Evolutionary conservation across 352 stramenopile species (phyloP), one percentile per base, ranked within the genome.

Genomic region (Phytophthora pini): DNA sequence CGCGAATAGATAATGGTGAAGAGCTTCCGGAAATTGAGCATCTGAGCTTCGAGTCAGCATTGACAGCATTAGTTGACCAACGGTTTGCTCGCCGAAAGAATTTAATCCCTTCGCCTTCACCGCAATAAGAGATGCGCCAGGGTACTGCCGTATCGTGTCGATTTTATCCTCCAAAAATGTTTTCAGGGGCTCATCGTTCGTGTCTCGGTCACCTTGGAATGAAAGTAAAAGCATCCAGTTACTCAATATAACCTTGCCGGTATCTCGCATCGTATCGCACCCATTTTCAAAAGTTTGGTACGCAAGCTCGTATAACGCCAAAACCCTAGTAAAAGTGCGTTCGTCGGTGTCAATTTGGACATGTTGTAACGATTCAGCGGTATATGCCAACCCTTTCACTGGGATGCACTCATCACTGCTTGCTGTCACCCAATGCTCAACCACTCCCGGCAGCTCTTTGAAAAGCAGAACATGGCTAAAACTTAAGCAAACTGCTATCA

Each of bases 141-240:
- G 61, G 44, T 56, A 70, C 22, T 65, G 54, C 29, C 61, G 40
- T 29, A 83, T 72, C 4, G 17, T 54, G 8, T 41, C 12, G 34
- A 70, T 44, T 5, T 76, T 66, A 2, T 75, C 45, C 4, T 54
- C 1, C 10, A 80, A 58, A 72, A 83, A 83, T 15, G 12, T 41
- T 24, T 46, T 38, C 26, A 83, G 32, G 26, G 20, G 13, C 20
- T 74, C 31, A 12, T 67, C 48, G 51, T 56, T 56, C 8, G 61
- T 55, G 2, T 11, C 15, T 11, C 20, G 31, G 40, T 66, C 48
- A 45, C 63, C 29, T 46, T 59, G 61, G 27, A 65, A 43, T 15
- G 47, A 48, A 27, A 80, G 41, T 38, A 79, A n/a, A 41, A 80
- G 56, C 48, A 80, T 76, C 75, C 75, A 83, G 43, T 83, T 83